Percentiles rank a stretch among this genome's conserved stretches.
Evolutionary conservation across 306 rosid species (phyloP).

Genomic region (Rosa chinensis): DNA sequence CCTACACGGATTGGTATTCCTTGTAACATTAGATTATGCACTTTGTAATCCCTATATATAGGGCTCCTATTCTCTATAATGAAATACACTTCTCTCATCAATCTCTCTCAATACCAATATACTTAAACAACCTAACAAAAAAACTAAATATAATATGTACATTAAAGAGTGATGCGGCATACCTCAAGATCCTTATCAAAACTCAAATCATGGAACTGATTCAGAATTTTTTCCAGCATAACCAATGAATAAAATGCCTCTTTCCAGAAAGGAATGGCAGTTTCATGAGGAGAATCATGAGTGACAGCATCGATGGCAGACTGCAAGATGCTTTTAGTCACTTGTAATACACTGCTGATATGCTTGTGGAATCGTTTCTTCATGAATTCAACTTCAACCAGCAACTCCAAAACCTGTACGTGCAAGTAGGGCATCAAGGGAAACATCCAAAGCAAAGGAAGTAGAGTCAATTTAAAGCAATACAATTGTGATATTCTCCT

Average conservation of each 20-base stretch:
- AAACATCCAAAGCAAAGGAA: neutral
- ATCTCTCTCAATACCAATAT: no score
- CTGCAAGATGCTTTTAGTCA: slow-evolving; percentile 45
- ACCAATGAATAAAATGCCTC: slow-evolving; percentile 78
- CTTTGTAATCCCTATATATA: no score
- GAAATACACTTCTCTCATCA: no score
- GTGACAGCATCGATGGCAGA: slow-evolving; percentile 46
- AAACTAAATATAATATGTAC: no score
- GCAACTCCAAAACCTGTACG: slow-evolving; percentile 73
- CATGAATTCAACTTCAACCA: slow-evolving; percentile 72
- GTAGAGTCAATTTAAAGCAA: neutral
- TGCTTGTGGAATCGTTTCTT: slow-evolving; percentile 55
- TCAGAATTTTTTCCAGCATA: slow-evolving; percentile 80
- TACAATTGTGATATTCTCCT: neutral
- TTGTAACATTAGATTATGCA: no score
- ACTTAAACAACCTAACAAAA: no score
- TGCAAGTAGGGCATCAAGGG: slow-evolving; percentile 18
- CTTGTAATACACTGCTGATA: slow-evolving; percentile 52
- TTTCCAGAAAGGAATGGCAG: slow-evolving; percentile 68
- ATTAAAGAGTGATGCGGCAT: no score
- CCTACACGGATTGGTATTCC: no score
- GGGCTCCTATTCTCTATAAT: no score
- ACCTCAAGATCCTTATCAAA: no score
- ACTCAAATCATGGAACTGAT: slow-evolving; percentile 51
- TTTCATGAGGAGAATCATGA: slow-evolving; percentile 39